phyloP scores from a whole-genome alignment of 176 grass and related monocot species.

The Triticum urartu region DNA sequence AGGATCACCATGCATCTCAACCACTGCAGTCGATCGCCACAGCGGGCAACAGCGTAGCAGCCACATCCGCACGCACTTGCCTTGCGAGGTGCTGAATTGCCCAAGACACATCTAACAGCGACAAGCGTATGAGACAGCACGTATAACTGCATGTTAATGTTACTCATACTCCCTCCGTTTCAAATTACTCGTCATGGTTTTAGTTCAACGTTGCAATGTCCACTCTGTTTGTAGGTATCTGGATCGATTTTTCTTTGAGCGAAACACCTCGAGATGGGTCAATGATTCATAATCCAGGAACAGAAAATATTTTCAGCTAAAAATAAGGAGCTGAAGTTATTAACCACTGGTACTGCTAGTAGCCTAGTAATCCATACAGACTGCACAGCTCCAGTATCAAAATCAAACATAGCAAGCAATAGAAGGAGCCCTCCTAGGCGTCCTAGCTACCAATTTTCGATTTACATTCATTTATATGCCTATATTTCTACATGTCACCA shows the following conservation, averaged over 20 bases:
- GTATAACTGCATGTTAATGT: not conserved
- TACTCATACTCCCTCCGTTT: too few relatives aligned
- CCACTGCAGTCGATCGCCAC: not conserved
- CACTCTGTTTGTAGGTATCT: too few relatives aligned
- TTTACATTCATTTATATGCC: not conserved
- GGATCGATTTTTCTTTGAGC: too few relatives aligned
- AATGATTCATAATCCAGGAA: not conserved
- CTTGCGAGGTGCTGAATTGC: slow-evolving; percentile 10
- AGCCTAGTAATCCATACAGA: not conserved
- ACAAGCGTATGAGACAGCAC: not conserved
- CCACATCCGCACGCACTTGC: slow-evolving; percentile 12
- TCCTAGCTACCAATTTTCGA: not conserved
- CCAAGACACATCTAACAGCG: not conserved
- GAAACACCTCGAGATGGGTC: too few relatives aligned
- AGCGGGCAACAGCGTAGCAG: slow-evolving; percentile 2
- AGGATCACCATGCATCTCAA: slow-evolving; percentile 26
- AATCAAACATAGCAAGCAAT: not conserved
- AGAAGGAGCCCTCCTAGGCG: not conserved
- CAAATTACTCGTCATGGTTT: too few relatives aligned
- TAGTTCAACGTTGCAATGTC: too few relatives aligned
- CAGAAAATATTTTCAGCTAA: not conserved
- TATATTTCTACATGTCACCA: not conserved
- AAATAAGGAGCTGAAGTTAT: not conserved
- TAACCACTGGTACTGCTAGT: not conserved
- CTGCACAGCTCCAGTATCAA: not conserved